Conservation (phyloP, 331 rosid species). For the Malus hybrid region DNA sequence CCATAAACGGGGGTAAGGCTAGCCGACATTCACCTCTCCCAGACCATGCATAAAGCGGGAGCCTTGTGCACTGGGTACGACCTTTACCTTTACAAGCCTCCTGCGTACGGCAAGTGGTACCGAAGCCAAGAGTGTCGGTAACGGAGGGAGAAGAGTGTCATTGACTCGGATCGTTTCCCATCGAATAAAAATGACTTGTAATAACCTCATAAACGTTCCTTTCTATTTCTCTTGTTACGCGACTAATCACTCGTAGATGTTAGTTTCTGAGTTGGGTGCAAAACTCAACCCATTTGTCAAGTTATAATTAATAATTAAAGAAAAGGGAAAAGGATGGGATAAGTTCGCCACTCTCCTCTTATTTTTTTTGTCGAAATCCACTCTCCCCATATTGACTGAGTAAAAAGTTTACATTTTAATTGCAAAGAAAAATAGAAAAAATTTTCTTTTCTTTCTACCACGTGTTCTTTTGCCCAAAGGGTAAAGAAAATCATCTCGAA, state of each 20-base stretch:
- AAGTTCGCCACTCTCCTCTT: no score
- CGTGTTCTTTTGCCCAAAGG: not conserved
- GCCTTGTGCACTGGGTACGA: no score
- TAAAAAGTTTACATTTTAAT: no score
- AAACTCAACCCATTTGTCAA: not conserved
- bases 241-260: not conserved
- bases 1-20: no score
- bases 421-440: not conserved
- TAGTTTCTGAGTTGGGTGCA: not conserved
- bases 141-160: not conserved
- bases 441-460: not conserved
- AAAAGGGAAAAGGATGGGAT: not conserved
- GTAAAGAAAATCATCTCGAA: not conserved
- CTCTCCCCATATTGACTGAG: no score
- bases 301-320: not conserved
- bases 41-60: no score
- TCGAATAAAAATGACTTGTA: no score
- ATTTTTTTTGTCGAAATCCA: no score
- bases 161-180: not conserved
- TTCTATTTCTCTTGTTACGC: not conserved
- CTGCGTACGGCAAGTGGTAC: no score
- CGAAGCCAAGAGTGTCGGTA: no score
- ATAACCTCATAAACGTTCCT: no score
- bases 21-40: no score
- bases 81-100: not conserved